These are phyloP conservation scores for Violaceomyces palustris DNA, from an alignment of 1,284 basidiomycete species.

Conservation along the genomic window DNA sequence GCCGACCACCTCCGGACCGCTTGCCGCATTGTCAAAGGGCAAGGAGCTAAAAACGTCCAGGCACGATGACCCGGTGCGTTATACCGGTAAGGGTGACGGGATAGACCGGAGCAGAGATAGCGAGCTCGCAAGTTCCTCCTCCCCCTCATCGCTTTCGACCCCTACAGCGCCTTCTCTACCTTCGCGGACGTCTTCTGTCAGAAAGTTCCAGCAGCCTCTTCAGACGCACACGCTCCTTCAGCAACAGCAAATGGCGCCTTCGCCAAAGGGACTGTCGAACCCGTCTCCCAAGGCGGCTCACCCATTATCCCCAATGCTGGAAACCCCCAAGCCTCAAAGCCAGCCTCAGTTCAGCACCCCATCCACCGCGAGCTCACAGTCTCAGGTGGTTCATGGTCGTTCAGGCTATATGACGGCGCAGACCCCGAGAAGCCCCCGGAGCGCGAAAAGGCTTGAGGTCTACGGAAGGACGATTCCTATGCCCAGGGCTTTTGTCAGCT, in stretches of 20 bases:
- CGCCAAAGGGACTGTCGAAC: too few species aligned
- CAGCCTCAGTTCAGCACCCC: too few species aligned
- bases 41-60: constrained; percentile 14
- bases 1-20: neutral
- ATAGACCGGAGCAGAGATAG: too few species aligned
- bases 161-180: too few species aligned
- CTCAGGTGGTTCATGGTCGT: neutral
- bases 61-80: neutral
- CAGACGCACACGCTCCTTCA: too few species aligned
- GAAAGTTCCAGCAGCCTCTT: too few species aligned
- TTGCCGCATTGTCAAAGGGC: constrained; percentile 1
- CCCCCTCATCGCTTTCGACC: too few species aligned
- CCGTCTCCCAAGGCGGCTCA: neutral
- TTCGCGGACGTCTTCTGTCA: too few species aligned
- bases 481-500: constrained; percentile 29
- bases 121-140: too few species aligned
- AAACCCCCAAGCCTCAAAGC: neutral
- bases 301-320: neutral
- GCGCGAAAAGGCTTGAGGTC: constrained; percentile 10
- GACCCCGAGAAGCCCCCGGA: neutral
- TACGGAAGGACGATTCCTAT: constrained; percentile 36
- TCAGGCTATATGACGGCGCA: neutral
- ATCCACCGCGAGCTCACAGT: neutral
- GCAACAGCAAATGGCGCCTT: too few species aligned
- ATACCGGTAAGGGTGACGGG: neutral